These are phyloP conservation scores for Candida vartiovaarae DNA, from an alignment of 805 yeast species.

Conservation along the genomic window DNA sequence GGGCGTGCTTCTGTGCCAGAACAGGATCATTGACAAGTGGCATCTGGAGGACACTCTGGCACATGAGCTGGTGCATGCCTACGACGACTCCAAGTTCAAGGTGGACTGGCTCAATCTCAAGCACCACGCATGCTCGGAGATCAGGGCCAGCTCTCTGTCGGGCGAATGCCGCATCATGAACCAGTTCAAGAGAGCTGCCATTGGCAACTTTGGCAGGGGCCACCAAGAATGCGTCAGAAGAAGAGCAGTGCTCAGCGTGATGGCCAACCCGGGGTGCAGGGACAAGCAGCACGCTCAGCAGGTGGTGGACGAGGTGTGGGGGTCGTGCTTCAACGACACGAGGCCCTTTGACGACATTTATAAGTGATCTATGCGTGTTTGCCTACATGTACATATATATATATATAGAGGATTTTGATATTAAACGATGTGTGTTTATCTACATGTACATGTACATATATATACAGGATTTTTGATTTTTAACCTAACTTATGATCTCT, in stretches of 20 bases:
- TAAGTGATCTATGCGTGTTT: slow-evolving; percentile 21
- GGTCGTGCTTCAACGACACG: slow-evolving; percentile 88
- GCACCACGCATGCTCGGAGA: slow-evolving; percentile 97
- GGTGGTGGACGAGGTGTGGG: slow-evolving; percentile 84
- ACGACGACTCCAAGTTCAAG: slow-evolving; percentile 81
- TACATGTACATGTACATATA: background rate
- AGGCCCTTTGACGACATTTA: slow-evolving; percentile 93
- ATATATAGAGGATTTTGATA: too few species aligned
- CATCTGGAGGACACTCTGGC: slow-evolving; percentile 87
- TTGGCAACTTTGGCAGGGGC: slow-evolving; percentile 58
- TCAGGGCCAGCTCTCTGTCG: slow-evolving; percentile 84
- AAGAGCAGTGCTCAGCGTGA: slow-evolving; percentile 79
- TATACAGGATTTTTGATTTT: too few species aligned
- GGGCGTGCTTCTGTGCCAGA: slow-evolving; percentile 84
- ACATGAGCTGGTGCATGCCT: slow-evolving; percentile 91
- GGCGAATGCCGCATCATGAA: slow-evolving; percentile 93
- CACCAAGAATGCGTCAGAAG: slow-evolving; percentile 89
- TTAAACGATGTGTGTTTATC: too few species aligned
- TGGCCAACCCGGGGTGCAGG: slow-evolving; percentile 79
- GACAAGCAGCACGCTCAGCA: slow-evolving; percentile 65
- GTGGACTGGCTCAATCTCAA: slow-evolving; percentile 79
- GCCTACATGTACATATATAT: background rate
- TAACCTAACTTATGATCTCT: slow-evolving; percentile 7
- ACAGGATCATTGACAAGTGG: slow-evolving; percentile 57
- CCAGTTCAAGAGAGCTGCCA: slow-evolving; percentile 49